A percentile compares a stretch with the other conserved stretches of the same genome.
Conservation (phyloP, 345 rosid genomes). For the Hypericum androsaemum region DNA sequence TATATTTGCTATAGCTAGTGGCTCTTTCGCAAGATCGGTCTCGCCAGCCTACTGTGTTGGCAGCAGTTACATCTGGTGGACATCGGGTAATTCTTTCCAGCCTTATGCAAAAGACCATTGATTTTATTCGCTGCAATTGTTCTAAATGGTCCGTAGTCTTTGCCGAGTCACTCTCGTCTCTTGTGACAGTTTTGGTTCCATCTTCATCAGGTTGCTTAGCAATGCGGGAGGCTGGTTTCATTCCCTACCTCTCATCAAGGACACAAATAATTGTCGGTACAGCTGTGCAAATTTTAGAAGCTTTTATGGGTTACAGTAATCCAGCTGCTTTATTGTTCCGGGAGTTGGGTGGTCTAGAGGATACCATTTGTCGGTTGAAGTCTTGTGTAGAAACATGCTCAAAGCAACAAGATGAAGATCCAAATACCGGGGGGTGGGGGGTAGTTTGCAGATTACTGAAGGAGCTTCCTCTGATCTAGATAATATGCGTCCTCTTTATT, state of each 20-base stretch:
- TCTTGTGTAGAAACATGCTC: slow-evolving; percentile 49
- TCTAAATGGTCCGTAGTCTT: slow-evolving; percentile 72
- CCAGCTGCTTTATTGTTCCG: slow-evolving; percentile 90
- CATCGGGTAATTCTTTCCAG: slow-evolving; percentile 84
- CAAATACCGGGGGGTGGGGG: slow-evolving; percentile 32
- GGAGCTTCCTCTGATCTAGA: slow-evolving; percentile 44
- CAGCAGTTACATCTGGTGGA: slow-evolving; percentile 87
- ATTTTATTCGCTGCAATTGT: slow-evolving; percentile 53
- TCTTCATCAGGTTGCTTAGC: slow-evolving; percentile 89
- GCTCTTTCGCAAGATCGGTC: slow-evolving; percentile 90
- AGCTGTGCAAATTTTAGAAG: slow-evolving; percentile 81
- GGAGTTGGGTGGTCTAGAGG: slow-evolving; percentile 96
- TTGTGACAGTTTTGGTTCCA: slow-evolving; percentile 82
- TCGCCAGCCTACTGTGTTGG: slow-evolving; percentile 71
- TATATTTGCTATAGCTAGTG: slow-evolving; percentile 71
- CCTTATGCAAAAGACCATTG: slow-evolving; percentile 85
- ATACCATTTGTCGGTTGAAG: slow-evolving; percentile 70
- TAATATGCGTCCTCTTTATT: slow-evolving; percentile 50
- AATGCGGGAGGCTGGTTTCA: slow-evolving; percentile 90
- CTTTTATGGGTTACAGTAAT: slow-evolving; percentile 91
- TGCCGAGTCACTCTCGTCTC: slow-evolving; percentile 83
- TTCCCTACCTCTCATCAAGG: slow-evolving; percentile 90
- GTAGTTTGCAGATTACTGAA: slow-evolving; percentile 28
- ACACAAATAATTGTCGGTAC: slow-evolving; percentile 85
- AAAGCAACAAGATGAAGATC: slow-evolving; percentile 43